Base-by-base conservation (phyloP, 1,139 yeast species). In the Trichomonascaceae sp. region DNA sequence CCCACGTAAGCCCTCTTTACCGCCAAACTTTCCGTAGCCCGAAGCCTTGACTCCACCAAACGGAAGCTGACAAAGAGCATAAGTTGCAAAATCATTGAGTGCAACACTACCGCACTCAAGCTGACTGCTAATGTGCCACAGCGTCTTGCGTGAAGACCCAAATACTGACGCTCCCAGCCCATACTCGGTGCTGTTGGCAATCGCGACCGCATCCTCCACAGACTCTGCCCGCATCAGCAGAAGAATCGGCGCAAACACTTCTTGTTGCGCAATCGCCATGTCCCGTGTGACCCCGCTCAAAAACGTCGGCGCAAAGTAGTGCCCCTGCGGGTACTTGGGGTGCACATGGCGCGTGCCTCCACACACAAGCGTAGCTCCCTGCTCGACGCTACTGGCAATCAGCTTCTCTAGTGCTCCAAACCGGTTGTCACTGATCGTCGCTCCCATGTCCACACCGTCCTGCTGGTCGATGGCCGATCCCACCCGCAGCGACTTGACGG, bases 21-120 rank as follows among this genome's bases (percentile, higher is more conserved):
- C 97, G 18, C 95, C 95, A 61, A 89, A 89, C 54, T 85, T 87
- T 36, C 97, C 97, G 51, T 84, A 89, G 0, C 98, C 98, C 5
- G 94, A 80, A 33, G 87, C 89, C 46, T 78, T 78, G 22, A 72
- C 71, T 18, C 98, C 98, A 36, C 98, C 98, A 60, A 89, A 89
- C 27, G 98, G 98, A 45, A 87, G 66, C 59, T 89, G 97, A 43
- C 96, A 89, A 22, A 89, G 84, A 49, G 87, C 87, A 51, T 73
- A 89, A 0, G 97, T 87, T 4, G 97, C 98, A 65, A 89, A 89
- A 58, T 89, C 98, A 55, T 89, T 89, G 42, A 89, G 81, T 4
- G 97, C 95, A 30, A 89, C 94, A 50, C 84, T 89, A 17, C 98
- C 98, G 35, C 87, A 70, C 29, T 74, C 68, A 43, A 89, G 58